phyloP scores from a whole-genome alignment of 2,329 filamentous ascomycete genomes.

The Apiospora sp. region DNA sequence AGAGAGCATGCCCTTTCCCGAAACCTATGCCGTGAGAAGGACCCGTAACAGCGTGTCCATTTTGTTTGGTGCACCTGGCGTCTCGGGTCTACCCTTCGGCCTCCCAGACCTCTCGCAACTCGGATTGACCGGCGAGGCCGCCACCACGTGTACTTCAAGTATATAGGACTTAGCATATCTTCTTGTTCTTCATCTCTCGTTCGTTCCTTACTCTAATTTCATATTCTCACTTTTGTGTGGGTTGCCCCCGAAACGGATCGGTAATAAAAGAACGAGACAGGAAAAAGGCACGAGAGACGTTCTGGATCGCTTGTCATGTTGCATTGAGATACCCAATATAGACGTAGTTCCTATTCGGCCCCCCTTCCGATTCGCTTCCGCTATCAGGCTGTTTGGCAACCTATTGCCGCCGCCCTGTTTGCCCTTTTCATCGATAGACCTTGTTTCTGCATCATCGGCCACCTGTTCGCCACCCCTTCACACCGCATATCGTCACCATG shows the following conservation, averaged over 20 bases:
- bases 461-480: not conserved
- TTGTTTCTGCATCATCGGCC: conserved; percentile 1
- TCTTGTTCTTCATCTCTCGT: not conserved
- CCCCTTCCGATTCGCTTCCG: conserved; percentile 15
- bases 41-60: conserved; percentile 17
- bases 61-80: not conserved
- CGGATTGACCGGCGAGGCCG: conserved; percentile 14
- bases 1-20: conserved; percentile 18
- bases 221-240: not conserved
- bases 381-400: conserved; percentile 17
- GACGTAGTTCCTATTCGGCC: conserved; percentile 19
- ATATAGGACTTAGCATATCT: conserved; percentile 6
- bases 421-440: conserved; percentile 12
- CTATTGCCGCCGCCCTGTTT: conserved; percentile 3
- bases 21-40: conserved; percentile 19
- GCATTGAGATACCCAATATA: conserved; percentile 24
- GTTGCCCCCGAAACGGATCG: not conserved
- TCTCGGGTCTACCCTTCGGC: conserved; percentile 20
- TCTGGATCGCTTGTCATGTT: conserved; percentile 16
- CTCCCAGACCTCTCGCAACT: not conserved
- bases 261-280: conserved; percentile 2
- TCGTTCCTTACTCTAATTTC: not conserved
- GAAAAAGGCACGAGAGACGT: not conserved
- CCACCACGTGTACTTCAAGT: not conserved
- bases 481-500: conserved; percentile 31